Percentiles rank a stretch among this genome's conserved stretches.
These are phyloP conservation scores for Begonia masoniana DNA, from an alignment of 306 rosid species.

Conservation along the genomic window DNA sequence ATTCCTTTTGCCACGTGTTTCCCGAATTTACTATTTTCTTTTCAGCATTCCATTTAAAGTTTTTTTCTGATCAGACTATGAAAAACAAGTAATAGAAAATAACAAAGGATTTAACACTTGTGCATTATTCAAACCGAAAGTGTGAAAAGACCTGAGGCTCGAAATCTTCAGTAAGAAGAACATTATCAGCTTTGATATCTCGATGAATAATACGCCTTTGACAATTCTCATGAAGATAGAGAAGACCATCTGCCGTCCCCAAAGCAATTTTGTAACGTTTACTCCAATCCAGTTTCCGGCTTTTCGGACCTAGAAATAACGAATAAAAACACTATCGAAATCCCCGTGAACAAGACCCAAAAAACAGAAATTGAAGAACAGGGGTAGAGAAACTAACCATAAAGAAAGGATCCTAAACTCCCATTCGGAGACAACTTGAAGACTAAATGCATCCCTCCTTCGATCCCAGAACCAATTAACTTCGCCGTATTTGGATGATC, in stretches of 20 bases:
- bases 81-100: too few relatives aligned
- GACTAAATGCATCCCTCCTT: conserved; percentile 63
- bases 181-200: conserved; percentile 66
- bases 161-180: conserved; percentile 60
- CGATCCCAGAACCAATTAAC: conserved; percentile 59
- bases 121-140: too few relatives aligned
- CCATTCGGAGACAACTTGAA: conserved; percentile 55
- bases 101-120: too few relatives aligned
- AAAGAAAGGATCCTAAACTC: conserved; percentile 67
- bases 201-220: conserved; percentile 67
- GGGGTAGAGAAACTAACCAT: conserved; percentile 28
- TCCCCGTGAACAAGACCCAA: too few relatives aligned
- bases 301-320: conserved; percentile 28
- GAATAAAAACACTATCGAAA: too few relatives aligned
- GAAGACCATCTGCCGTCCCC: conserved; percentile 65
- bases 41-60: too few relatives aligned
- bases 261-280: conserved; percentile 50
- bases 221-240: conserved; percentile 70
- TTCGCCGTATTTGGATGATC: conserved; percentile 69
- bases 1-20: too few relatives aligned
- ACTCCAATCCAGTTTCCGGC: conserved; percentile 42
- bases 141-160: conserved; percentile 56
- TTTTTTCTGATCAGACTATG: too few relatives aligned
- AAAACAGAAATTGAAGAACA: neutral
- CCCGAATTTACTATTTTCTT: too few relatives aligned